These are phyloP conservation scores for Triticum timopheevii DNA, from an alignment of 176 grass and related monocot species.

Conservation along the genomic window DNA sequence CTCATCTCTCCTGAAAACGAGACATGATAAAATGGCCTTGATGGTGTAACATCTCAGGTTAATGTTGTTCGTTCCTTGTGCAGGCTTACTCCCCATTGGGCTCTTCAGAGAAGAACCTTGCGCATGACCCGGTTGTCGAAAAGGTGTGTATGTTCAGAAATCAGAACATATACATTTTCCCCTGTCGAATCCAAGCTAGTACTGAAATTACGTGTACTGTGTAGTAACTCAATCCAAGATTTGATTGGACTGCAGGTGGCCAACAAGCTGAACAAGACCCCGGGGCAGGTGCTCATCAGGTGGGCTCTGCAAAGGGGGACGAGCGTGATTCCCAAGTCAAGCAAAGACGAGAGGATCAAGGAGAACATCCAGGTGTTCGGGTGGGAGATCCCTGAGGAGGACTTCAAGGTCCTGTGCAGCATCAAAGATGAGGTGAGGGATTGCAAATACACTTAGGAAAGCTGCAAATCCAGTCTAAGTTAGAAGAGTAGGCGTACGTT, in stretches of 20 bases:
- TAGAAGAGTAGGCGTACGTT: too few relatives aligned
- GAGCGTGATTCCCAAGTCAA: constrained; percentile 77
- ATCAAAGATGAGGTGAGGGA: constrained; percentile 72
- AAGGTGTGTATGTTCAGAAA: constrained; percentile 5
- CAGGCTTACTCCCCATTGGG: constrained; percentile 83
- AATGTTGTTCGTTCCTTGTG: too few relatives aligned
- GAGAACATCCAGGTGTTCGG: constrained; percentile 80
- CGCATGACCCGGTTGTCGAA: constrained; percentile 54
- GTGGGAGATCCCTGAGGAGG: constrained; percentile 70
- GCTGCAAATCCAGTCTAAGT: too few relatives aligned
- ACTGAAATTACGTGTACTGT: neutral
- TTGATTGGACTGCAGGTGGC: constrained; percentile 41
- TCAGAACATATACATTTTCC: neutral
- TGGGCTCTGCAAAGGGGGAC: constrained; percentile 77
- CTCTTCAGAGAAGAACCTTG: constrained; percentile 57
- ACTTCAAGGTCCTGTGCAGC: constrained; percentile 62
- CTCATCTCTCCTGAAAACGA: neutral
- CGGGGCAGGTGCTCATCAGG: constrained; percentile 73
- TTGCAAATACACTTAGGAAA: too few relatives aligned
- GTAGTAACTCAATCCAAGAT: neutral
- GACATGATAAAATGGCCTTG: neutral
- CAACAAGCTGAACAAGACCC: constrained; percentile 69
- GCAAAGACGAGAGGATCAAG: constrained; percentile 66
- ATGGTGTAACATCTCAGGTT: too few relatives aligned
- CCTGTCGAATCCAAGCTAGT: neutral